Evolutionary conservation across 139 green algal genomes (phyloP).

Genomic region (Chlorella sp.): DNA sequence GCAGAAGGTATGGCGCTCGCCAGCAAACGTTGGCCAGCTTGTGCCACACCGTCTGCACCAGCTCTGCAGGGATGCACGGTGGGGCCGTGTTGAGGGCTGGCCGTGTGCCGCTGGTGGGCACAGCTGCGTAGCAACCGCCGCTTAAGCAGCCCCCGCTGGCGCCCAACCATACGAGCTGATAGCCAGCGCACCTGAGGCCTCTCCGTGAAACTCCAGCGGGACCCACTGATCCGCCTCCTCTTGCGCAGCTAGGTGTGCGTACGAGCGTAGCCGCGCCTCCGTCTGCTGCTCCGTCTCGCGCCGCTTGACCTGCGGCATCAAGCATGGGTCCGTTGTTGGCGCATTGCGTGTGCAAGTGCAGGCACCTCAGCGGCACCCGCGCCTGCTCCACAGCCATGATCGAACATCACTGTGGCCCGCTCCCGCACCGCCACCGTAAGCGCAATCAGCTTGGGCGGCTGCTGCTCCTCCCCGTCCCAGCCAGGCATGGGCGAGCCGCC

Average conservation of each 20-base stretch:
- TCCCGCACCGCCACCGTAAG: background rate
- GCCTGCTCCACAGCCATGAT: background rate
- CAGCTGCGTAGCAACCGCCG: too few relatives aligned
- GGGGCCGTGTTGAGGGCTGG: too few relatives aligned
- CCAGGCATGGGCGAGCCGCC: too few relatives aligned
- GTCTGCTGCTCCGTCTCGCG: constrained; percentile 89
- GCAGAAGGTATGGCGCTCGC: too few relatives aligned
- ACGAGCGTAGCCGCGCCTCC: constrained; percentile 68
- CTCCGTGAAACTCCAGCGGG: constrained; percentile 32
- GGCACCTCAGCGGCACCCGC: background rate
- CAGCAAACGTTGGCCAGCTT: constrained; percentile 1
- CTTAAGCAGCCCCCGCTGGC: too few relatives aligned
- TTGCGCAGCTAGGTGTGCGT: constrained; percentile 65
- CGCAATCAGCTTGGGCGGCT: background rate
- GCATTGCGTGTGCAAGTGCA: background rate
- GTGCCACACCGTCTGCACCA: constrained; percentile 21
- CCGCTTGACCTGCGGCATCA: constrained; percentile 64
- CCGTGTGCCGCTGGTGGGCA: too few relatives aligned
- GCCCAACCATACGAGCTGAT: background rate
- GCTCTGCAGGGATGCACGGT: too few relatives aligned
- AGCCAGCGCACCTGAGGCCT: background rate
- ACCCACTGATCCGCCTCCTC: constrained; percentile 58
- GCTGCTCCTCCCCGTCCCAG: too few relatives aligned
- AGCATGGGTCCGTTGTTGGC: too few relatives aligned
- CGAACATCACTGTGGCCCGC: too few relatives aligned